Conservation (phyloP, 345 rosid species). For the Leavenworthia alabamica region DNA sequence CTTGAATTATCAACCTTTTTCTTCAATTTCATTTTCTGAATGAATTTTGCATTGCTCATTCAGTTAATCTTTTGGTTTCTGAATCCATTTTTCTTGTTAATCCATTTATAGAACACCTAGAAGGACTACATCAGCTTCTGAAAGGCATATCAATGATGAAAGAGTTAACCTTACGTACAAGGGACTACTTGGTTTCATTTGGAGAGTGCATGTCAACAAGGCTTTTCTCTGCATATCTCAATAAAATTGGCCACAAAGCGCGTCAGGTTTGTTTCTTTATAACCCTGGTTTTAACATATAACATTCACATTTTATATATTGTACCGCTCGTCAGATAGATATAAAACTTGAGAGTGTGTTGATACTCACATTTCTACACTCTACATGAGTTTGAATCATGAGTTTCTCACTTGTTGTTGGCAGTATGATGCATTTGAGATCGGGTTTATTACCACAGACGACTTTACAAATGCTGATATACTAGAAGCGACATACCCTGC, state of each 20-base stretch:
- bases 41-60: not conserved
- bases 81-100: slow-evolving; percentile 9
- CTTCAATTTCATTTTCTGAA: not conserved
- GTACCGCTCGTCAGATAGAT: not conserved
- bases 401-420: slow-evolving; percentile 26
- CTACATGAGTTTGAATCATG: not conserved
- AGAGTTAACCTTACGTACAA: slow-evolving; percentile 80
- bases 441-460: slow-evolving; percentile 87
- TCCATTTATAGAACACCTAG: slow-evolving; percentile 51
- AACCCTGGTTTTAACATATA: not conserved
- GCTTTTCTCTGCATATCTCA: slow-evolving; percentile 82
- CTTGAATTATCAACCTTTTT: not conserved
- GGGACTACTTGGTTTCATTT: slow-evolving; percentile 82
- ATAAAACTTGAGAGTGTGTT: not conserved
- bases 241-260: slow-evolving; percentile 64
- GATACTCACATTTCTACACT: not conserved
- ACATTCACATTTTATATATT: not conserved
- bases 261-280: slow-evolving; percentile 53
- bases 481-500: slow-evolving; percentile 93
- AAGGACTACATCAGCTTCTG: slow-evolving; percentile 72
- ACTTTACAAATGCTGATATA: slow-evolving; percentile 90
- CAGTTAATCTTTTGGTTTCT: not conserved
- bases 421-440: slow-evolving; percentile 95
- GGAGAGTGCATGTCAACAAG: slow-evolving; percentile 97
- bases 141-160: slow-evolving; percentile 93